Conservation (phyloP, 257 asterid genomes). For the Petunia secreta region DNA sequence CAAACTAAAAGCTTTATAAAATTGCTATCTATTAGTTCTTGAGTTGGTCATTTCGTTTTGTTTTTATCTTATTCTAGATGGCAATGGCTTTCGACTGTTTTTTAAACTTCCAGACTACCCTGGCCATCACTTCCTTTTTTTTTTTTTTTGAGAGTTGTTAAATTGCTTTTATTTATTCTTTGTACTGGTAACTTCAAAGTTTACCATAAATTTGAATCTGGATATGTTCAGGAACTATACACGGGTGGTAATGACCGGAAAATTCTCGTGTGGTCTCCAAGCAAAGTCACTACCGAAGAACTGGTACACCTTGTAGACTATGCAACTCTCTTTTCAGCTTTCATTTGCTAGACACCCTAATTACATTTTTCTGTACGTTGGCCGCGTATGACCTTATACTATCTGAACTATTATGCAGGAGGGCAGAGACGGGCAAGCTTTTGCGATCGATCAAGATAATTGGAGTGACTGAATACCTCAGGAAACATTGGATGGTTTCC, state of each 20-base stretch:
- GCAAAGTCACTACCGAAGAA: slow-evolving; percentile 51
- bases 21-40: neutral
- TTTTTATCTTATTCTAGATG: slow-evolving; percentile 2
- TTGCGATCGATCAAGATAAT: slow-evolving; percentile 64
- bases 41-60: neutral
- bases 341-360: neutral
- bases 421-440: slow-evolving; percentile 49
- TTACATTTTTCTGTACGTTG: neutral
- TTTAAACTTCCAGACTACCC: neutral
- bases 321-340: neutral
- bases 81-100: neutral
- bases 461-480: slow-evolving; percentile 80
- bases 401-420: slow-evolving; percentile 50
- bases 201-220: slow-evolving; percentile 16
- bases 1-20: neutral
- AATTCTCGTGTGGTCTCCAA: slow-evolving; percentile 93
- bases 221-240: slow-evolving; percentile 64
- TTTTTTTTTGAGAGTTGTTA: neutral
- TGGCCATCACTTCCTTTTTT: neutral
- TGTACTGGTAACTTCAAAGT: neutral
- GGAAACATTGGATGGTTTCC: neutral
- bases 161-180: neutral
- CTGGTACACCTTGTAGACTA: slow-evolving; percentile 43
- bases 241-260: slow-evolving; percentile 83
- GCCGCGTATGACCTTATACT: neutral